These are phyloP conservation scores for Cytospora schulzeri DNA, from an alignment of 2,329 filamentous ascomycete species.

Conservation along the genomic window DNA sequence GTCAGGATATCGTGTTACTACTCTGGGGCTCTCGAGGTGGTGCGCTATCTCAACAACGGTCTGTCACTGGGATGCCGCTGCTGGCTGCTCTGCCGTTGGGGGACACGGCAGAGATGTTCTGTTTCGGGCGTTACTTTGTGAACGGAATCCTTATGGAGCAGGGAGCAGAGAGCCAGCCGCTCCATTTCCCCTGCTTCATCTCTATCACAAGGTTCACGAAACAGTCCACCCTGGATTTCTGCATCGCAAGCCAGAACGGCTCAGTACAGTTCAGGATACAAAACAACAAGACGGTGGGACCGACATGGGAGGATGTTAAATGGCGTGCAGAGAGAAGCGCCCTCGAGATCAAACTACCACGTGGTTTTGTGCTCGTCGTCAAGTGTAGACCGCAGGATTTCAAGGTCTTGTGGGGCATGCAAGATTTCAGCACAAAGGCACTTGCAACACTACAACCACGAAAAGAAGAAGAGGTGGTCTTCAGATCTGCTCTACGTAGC, in stretches of 20 bases:
- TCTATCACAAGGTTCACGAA: slow-evolving; percentile 72
- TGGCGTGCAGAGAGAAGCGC: slow-evolving; percentile 72
- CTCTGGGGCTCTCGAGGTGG: slow-evolving; percentile 64
- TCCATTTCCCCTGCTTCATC: slow-evolving; percentile 73
- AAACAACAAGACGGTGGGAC: slow-evolving; percentile 65
- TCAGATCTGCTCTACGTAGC: slow-evolving; percentile 68
- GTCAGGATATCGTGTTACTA: slow-evolving; percentile 70
- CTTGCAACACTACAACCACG: slow-evolving; percentile 70
- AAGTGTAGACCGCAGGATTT: slow-evolving; percentile 78
- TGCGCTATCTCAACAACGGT: slow-evolving; percentile 51
- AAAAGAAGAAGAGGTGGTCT: slow-evolving; percentile 69
- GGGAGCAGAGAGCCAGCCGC: slow-evolving; percentile 67
- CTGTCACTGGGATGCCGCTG: slow-evolving; percentile 52
- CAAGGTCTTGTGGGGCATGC: slow-evolving; percentile 77
- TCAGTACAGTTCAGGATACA: slow-evolving; percentile 75
- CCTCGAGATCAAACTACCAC: slow-evolving; percentile 70
- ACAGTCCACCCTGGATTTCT: slow-evolving; percentile 70
- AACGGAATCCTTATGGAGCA: slow-evolving; percentile 75
- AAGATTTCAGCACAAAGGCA: slow-evolving; percentile 79
- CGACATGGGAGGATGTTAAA: slow-evolving; percentile 78
- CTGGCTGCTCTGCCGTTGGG: slow-evolving; percentile 73
- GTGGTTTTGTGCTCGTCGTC: slow-evolving; percentile 73
- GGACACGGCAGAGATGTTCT: slow-evolving; percentile 75
- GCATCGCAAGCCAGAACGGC: slow-evolving; percentile 79
- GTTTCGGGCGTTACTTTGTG: slow-evolving; percentile 76